These are phyloP conservation scores for Kondoa subrosea DNA, from an alignment of 768 basidiomycete genomes.

Conservation along the genomic window DNA sequence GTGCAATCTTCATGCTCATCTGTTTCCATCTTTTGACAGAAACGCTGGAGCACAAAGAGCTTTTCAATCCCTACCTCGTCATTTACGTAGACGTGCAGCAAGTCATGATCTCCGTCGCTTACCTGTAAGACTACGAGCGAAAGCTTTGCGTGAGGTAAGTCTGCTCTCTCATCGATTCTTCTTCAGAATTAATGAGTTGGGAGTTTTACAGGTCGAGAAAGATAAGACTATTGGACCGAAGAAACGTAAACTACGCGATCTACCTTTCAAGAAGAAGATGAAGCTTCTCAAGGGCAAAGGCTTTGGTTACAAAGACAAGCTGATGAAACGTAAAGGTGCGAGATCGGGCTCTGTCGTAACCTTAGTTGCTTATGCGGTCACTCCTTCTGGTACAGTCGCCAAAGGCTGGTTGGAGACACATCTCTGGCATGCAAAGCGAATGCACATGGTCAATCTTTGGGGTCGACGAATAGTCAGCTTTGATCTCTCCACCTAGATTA, in stretches of 20 bases:
- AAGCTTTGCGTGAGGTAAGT: slow-evolving; percentile 63
- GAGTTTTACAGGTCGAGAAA: slow-evolving; percentile 22
- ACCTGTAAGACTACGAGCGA: slow-evolving; percentile 61
- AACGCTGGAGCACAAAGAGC: slow-evolving; percentile 29
- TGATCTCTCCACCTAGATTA: not conserved
- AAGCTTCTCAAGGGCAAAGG: not conserved
- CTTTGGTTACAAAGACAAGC: slow-evolving; percentile 28
- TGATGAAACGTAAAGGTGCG: slow-evolving; percentile 52
- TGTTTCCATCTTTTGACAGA: slow-evolving; percentile 9
- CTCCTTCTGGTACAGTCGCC: slow-evolving; percentile 41
- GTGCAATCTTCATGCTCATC: not conserved
- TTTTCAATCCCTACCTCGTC: slow-evolving; percentile 84
- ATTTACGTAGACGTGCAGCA: slow-evolving; percentile 77
- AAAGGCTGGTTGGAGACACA: slow-evolving; percentile 94
- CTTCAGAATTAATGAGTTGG: not conserved
- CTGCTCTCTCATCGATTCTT: not conserved
- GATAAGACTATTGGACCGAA: slow-evolving; percentile 36
- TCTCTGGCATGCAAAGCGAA: slow-evolving; percentile 91
- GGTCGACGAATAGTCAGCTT: slow-evolving; percentile 60
- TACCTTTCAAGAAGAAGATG: slow-evolving; percentile 10
- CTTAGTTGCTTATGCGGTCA: not conserved
- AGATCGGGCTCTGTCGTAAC: not conserved
- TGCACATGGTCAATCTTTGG: slow-evolving; percentile 87
- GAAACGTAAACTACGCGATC: slow-evolving; percentile 22
- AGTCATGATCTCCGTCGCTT: slow-evolving; percentile 87